Evolutionary conservation across 2,329 filamentous ascomycete species (phyloP).

Genomic region (Curvularia eragrostidis): DNA sequence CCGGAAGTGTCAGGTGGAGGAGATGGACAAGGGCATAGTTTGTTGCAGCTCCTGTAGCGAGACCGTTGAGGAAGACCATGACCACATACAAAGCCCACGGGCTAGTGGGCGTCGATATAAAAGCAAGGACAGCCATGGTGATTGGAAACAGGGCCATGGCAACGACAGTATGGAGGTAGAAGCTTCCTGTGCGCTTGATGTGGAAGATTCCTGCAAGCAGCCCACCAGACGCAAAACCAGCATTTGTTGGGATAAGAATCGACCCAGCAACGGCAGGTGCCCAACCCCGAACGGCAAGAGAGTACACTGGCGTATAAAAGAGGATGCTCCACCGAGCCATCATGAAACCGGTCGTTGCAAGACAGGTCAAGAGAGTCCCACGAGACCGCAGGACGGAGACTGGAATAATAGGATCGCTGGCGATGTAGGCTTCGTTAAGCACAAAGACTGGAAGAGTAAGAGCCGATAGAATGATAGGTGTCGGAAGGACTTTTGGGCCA

Average conservation of each 20-base stretch:
- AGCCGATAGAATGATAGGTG: slow-evolving; percentile 67
- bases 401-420: slow-evolving; percentile 76
- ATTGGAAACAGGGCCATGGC: slow-evolving; percentile 68
- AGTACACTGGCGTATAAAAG: slow-evolving; percentile 82
- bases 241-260: slow-evolving; percentile 81
- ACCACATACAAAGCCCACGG: slow-evolving; percentile 63
- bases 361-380: slow-evolving; percentile 73
- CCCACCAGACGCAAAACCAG: slow-evolving; percentile 77
- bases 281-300: slow-evolving; percentile 76
- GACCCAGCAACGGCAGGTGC: slow-evolving; percentile 73
- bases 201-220: slow-evolving; percentile 77
- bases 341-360: slow-evolving; percentile 80
- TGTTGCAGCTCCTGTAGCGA: slow-evolving; percentile 73
- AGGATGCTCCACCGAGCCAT: slow-evolving; percentile 79
- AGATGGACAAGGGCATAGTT: slow-evolving; percentile 85
- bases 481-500: slow-evolving; percentile 65
- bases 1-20: slow-evolving; percentile 71
- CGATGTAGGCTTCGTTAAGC: slow-evolving; percentile 68
- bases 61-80: slow-evolving; percentile 72
- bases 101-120: slow-evolving; percentile 61
- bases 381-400: slow-evolving; percentile 72
- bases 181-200: slow-evolving; percentile 74
- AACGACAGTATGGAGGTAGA: slow-evolving; percentile 70
- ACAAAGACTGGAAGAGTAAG: slow-evolving; percentile 61
- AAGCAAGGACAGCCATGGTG: slow-evolving; percentile 64